Evolutionary conservation across 257 asterid species (phyloP).

Genomic region (Fraxinus americana): DNA sequence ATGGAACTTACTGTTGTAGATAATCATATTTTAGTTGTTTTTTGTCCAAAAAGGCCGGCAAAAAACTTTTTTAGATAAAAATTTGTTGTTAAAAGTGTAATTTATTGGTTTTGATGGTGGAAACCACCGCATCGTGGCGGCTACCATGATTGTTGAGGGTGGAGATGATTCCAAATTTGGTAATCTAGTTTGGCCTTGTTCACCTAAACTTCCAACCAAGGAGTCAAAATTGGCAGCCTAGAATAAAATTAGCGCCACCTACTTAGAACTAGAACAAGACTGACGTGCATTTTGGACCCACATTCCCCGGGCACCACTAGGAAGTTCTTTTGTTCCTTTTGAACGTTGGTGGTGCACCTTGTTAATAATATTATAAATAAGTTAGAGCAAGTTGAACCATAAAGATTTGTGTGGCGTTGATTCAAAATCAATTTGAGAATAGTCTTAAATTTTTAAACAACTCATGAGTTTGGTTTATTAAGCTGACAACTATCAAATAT

Average conservation of each 20-base stretch:
- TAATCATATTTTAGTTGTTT: no score
- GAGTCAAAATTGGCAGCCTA: constrained; percentile 26
- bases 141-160: not conserved
- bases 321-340: not conserved
- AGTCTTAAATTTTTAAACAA: not conserved
- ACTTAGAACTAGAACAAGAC: not conserved
- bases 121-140: not conserved
- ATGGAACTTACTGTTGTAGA: no score
- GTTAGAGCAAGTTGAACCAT: not conserved
- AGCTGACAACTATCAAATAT: not conserved
- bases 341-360: not conserved
- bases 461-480: not conserved
- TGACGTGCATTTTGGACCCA: constrained; percentile 5
- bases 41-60: no score
- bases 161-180: constrained; percentile 20
- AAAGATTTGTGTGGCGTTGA: not conserved
- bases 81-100: no score
- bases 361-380: not conserved
- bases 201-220: constrained; percentile 14
- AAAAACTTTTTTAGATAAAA: no score
- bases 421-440: not conserved
- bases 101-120: no score
- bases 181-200: not conserved
- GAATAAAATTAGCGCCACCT: not conserved
- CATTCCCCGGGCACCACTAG: not conserved